A percentile compares a stretch with the other conserved stretches of the same genome.
These are phyloP conservation scores for Trapa bicornis DNA, from an alignment of 345 rosid genomes.

Conservation along the genomic window DNA sequence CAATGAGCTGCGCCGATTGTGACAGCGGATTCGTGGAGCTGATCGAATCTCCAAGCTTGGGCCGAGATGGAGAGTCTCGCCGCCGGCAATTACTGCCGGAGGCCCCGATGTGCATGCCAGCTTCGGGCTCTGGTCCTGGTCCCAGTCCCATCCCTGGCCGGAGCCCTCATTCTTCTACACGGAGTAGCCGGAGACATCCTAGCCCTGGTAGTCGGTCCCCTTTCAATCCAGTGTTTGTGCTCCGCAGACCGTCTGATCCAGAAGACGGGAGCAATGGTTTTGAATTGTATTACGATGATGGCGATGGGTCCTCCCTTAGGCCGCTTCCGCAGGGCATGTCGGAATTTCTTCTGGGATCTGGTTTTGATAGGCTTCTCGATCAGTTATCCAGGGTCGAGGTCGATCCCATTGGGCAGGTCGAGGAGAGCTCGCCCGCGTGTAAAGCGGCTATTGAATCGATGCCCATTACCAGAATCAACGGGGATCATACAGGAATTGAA, in stretches of 20 bases:
- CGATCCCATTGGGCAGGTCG: conserved; percentile 23
- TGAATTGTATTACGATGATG: conserved; percentile 57
- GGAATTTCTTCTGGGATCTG: conserved; percentile 63
- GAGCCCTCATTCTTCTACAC: conserved; percentile 14
- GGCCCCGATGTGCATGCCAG: conserved; percentile 16
- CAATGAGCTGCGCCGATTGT: conserved; percentile 39
- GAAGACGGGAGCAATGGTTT: conserved; percentile 21
- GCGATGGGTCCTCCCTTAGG: conserved; percentile 42
- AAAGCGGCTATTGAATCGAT: conserved; percentile 49
- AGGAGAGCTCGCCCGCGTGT: conserved; percentile 40
- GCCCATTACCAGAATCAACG: conserved; percentile 32
- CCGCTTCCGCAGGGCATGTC: conserved; percentile 56
- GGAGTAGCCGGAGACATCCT: conserved; percentile 28
- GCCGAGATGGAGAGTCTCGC: conserved; percentile 14
- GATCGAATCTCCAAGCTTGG: conserved; percentile 20
- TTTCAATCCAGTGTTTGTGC: conserved; percentile 52
- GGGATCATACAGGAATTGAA: conserved; percentile 27
- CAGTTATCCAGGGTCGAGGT: conserved; percentile 45
- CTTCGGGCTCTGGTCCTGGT: conserved; percentile 2
- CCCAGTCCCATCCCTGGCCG: conserved; percentile 11
- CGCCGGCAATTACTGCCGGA: conserved; percentile 17
- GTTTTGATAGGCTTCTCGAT: conserved; percentile 59
- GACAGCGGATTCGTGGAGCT: conserved; percentile 45
- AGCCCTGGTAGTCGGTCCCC: conserved; percentile 47
- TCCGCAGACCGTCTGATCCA: conserved; percentile 26